phyloP scores from a whole-genome alignment of 306 rosid species.

The Cucumis sativus region DNA sequence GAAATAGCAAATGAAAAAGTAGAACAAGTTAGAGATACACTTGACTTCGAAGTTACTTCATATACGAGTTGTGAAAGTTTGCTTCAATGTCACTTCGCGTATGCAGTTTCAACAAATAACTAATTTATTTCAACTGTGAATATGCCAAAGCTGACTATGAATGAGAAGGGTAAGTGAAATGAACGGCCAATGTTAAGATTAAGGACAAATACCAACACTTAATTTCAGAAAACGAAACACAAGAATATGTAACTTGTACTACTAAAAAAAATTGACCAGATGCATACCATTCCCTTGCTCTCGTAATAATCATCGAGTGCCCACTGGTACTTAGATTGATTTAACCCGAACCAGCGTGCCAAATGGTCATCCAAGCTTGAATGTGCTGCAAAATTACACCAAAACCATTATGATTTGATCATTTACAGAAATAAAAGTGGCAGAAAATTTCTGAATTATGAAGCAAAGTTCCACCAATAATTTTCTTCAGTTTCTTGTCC shows the following conservation, averaged over 20 bases:
- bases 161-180: background rate
- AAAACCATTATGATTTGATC: background rate
- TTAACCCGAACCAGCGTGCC: conserved; percentile 97
- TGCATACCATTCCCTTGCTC: conserved; percentile 81
- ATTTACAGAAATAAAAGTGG: background rate
- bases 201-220: background rate
- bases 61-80: no score
- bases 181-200: background rate
- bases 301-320: conserved; percentile 92
- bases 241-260: background rate
- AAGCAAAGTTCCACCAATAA: background rate
- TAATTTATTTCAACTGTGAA: background rate
- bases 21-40: background rate
- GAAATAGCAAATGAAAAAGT: background rate
- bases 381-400: conserved; percentile 48
- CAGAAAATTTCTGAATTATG: background rate
- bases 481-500: background rate
- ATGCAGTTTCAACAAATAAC: background rate
- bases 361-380: conserved; percentile 91
- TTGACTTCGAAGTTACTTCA: background rate
- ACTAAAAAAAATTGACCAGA: conserved; percentile 1
- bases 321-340: conserved; percentile 98
- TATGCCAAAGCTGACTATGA: background rate
- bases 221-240: background rate
- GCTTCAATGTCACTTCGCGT: background rate